phyloP scores from a whole-genome alignment of 345 rosid species.

The Brassica juncea region DNA sequence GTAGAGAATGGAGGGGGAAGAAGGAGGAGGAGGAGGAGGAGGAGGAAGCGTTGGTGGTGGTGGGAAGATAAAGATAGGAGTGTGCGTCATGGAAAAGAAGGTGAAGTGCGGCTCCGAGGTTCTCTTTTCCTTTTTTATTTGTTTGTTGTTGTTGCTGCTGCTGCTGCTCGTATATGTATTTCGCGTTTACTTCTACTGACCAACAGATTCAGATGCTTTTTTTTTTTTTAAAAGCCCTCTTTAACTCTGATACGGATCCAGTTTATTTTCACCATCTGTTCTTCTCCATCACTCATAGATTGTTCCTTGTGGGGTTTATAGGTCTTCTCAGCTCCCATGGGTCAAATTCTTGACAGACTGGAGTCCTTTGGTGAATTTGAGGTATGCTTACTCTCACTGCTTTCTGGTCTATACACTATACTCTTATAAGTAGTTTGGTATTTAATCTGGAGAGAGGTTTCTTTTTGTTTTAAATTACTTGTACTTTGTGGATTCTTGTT shows the following conservation, averaged over 20 bases:
- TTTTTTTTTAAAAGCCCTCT: background rate
- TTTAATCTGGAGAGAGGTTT: background rate
- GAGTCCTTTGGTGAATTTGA: conserved; percentile 95
- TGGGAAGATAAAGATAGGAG: conserved; percentile 60
- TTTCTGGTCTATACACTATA: background rate
- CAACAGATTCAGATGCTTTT: conserved; percentile 16
- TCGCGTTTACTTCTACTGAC: conserved; percentile 12
- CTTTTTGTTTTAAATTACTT: background rate
- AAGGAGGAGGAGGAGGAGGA: conserved; percentile 16
- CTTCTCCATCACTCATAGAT: background rate
- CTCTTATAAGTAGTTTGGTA: background rate
- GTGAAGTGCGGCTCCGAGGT: conserved; percentile 65
- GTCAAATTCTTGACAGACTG: conserved; percentile 74
- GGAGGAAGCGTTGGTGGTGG: conserved; percentile 17
- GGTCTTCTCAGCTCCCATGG: conserved; percentile 93
- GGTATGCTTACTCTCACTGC: conserved; percentile 39
- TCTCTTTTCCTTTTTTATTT: conserved; percentile 34
- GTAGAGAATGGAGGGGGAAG: conserved; percentile 35
- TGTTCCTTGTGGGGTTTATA: conserved; percentile 26
- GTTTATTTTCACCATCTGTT: background rate
- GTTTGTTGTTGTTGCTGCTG: background rate
- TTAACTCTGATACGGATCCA: background rate
- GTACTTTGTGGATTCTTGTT: background rate
- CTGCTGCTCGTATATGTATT: conserved; percentile 1
- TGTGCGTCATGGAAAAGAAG: conserved; percentile 82